Evolutionary conservation across 73 alveolate genomes (phyloP), one percentile per base, ranked within the genome.

Genomic region (Uronychia setigera): DNA sequence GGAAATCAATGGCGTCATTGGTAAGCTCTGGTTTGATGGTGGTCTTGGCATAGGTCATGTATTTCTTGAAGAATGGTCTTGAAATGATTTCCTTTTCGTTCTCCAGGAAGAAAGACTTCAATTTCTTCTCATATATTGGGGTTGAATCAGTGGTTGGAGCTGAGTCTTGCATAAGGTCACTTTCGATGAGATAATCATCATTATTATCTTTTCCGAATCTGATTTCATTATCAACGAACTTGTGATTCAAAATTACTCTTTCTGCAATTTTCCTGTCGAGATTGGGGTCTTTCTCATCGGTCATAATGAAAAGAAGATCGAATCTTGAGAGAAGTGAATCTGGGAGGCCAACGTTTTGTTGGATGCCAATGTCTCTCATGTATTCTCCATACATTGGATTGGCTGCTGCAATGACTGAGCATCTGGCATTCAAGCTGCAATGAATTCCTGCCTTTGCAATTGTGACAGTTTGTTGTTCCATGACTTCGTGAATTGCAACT

Each of bases 391-490:
- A 97, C 83, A 98, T 93, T 26, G 99, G 99, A 87, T 99, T 99
- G 30, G 99, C 99, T 25, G 99, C 99, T 27, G 99, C 99, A 31
- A 98, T 79, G 19, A 99, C 99, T 87, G 98, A 77, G 87, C 99
- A 98, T 86, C 99, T 92, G 31, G 99, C 99, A 92, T 99, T 99
- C 76, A 99, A 92, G 81, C 98, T 88, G 76, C 97, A 97, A 90
- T 99, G 99, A 33, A 99, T 97, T 33, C 99, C 99, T 0, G 99
- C 99, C 92, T 99, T 99, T 46, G 99, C 99, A 82, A 99, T 99
- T 77, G 99, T 98, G 58, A 99, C 99, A 29, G 99, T 97, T 87
- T 99, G 99, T 86, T 99, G 99, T 90, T 99, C 99, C 99, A 99
- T 99, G 81, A 98, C 99, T 91, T 99, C 99, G 88, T 99, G 99